These are phyloP conservation scores for Geranium rotundifolium DNA, from an alignment of 345 rosid species.

Conservation along the genomic window DNA sequence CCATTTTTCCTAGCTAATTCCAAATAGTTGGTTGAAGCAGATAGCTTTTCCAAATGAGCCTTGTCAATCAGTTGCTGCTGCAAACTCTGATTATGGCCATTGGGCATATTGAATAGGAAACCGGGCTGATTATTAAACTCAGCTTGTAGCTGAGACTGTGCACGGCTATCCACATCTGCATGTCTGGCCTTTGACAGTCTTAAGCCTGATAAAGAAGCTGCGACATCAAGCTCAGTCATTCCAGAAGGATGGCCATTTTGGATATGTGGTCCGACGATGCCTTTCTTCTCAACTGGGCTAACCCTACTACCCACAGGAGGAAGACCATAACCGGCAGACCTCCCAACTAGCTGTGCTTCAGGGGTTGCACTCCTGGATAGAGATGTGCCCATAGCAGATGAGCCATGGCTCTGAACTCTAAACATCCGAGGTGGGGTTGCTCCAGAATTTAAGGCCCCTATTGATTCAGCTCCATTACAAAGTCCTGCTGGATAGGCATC, in stretches of 20 bases:
- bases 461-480: slow-evolving; percentile 31
- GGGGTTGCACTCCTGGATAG: slow-evolving; percentile 61
- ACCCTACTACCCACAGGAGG: slow-evolving; percentile 60
- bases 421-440: slow-evolving; percentile 28
- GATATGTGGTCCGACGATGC: slow-evolving; percentile 24
- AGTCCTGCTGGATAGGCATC: slow-evolving; percentile 28
- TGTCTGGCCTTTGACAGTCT: slow-evolving; percentile 39
- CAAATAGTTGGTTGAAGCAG: slow-evolving; percentile 31
- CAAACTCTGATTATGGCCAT: slow-evolving; percentile 35
- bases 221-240: slow-evolving; percentile 39
- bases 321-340: slow-evolving; percentile 46
- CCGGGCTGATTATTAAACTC: slow-evolving; percentile 31
- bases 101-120: slow-evolving; percentile 35
- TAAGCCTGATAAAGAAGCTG: slow-evolving; percentile 45
- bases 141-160: slow-evolving; percentile 32
- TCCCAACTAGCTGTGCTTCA: slow-evolving; percentile 46
- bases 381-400: slow-evolving; percentile 47
- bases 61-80: slow-evolving; percentile 39
- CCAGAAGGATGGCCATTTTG: slow-evolving; percentile 36
- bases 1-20: slow-evolving; percentile 37
- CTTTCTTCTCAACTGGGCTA: slow-evolving; percentile 40
- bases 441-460: slow-evolving; percentile 37
- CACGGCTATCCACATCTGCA: slow-evolving; percentile 25
- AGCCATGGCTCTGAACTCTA: slow-evolving; percentile 27
- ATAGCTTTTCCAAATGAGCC: slow-evolving; percentile 31